These are phyloP conservation scores for Pseudogymnoascus verrucosus DNA, from an alignment of 2,329 filamentous ascomycete species.

Conservation along the genomic window DNA sequence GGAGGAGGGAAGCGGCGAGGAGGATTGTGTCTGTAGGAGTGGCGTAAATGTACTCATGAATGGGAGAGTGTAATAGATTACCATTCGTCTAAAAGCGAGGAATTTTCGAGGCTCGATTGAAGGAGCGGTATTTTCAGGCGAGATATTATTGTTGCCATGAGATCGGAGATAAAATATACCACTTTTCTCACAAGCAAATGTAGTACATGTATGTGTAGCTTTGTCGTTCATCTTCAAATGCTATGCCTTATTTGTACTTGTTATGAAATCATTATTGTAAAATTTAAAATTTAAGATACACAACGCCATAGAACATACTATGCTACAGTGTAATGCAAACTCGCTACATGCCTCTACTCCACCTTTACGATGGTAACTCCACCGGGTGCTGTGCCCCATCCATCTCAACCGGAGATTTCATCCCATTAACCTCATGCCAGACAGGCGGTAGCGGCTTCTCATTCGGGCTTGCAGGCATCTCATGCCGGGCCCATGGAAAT, in stretches of 20 bases:
- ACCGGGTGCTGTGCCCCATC: not conserved
- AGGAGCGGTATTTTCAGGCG: not conserved
- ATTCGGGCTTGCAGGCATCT: constrained; percentile 1
- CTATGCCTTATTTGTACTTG: not conserved
- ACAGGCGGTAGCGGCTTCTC: not conserved
- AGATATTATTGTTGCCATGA: not conserved
- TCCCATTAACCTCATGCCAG: not conserved
- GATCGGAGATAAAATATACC: not conserved
- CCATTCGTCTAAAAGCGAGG: not conserved
- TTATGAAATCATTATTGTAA: not conserved
- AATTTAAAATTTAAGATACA: not conserved
- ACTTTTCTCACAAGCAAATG: not conserved
- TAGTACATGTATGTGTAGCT: not conserved
- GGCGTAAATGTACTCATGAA: not conserved
- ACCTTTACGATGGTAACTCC: not conserved
- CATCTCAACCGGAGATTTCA: not conserved
- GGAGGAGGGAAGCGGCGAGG: not conserved
- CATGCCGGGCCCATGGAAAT: not conserved
- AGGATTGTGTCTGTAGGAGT: not conserved
- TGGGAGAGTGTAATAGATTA: not conserved
- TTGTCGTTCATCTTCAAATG: not conserved
- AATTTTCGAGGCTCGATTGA: not conserved
- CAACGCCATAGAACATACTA: not conserved
- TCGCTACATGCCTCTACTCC: not conserved
- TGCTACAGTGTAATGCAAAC: not conserved